Evolutionary conservation across 768 basidiomycete genomes (phyloP), one percentile per base, ranked within the genome.

Genomic region (Pleurotus tuoliensis): DNA sequence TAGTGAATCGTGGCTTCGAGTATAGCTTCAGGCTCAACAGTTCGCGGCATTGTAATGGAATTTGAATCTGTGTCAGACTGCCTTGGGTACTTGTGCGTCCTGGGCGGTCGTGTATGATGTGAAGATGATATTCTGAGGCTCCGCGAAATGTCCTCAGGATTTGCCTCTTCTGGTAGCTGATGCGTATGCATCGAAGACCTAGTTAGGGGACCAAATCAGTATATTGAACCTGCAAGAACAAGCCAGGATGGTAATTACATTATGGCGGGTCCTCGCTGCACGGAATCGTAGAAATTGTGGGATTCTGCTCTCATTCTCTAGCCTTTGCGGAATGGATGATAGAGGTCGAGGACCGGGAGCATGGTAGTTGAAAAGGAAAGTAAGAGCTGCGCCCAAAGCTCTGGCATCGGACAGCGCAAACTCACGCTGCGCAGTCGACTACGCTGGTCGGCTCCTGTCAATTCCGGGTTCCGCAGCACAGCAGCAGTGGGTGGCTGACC

Each of bases 131-230:
- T 86, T 67, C 81, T 86, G 64, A 91, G 80, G 34, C 79, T 73
- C 22, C 88, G 83, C 44, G 82, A 84, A 66, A 91, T 90, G 51
- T 89, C 88, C 61, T 85, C 87, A 44, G 81, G 76, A 67, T 89
- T 87, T 5, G 85, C 76, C 49, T 88, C 84, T 25, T 63, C 54
- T 30, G 67, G 69, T 56, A 76, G 72, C 4, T 71, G 58, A 2
- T 63, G 63, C 18, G 34, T 67, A 58, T 27, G 60, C 55, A 54
- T 67, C 64, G 45, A 70, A 61, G 18, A 65, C 39, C 20, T 53
- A 12, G 39, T 16, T 13, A 30, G 66, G 30, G 62, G 34, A 20
- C 69, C 66, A 3, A 71, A 64, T 1, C 65, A 27, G 22, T 54
- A 46, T 39, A 55, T 69, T 5, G 71, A 72, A 20, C 74, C 69